Conservation (phyloP, 257 asterid species). For the Coffea canephora region DNA sequence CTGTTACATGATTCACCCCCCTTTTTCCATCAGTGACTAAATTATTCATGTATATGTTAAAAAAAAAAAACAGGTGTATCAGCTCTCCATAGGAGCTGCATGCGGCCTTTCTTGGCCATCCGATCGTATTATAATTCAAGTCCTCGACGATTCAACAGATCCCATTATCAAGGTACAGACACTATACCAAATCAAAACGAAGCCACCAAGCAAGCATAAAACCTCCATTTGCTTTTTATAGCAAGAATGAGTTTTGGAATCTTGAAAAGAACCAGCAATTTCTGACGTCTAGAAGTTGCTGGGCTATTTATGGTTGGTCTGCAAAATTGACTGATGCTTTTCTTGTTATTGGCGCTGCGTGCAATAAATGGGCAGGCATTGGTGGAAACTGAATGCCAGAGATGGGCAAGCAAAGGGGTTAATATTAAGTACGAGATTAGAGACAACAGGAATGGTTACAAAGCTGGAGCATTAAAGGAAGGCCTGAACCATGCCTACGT, state of each 20-base stretch:
- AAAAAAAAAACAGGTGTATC: constrained; percentile 52
- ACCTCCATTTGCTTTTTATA: not conserved
- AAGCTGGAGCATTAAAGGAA: constrained; percentile 89
- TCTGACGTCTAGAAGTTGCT: not conserved
- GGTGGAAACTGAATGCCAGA: constrained; percentile 88
- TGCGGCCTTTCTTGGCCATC: constrained; percentile 97
- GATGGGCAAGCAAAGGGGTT: constrained; percentile 92
- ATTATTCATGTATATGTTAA: not conserved
- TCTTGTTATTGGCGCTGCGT: constrained; percentile 1
- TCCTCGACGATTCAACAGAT: constrained; percentile 94
- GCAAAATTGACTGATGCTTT: not conserved
- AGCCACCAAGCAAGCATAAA: too few relatives aligned
- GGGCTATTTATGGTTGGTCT: not conserved
- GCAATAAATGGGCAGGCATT: constrained; percentile 45
- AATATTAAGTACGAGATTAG: constrained; percentile 88
- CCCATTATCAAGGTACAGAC: constrained; percentile 51
- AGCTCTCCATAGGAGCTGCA: constrained; percentile 94
- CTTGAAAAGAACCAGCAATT: not conserved
- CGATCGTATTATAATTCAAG: constrained; percentile 77
- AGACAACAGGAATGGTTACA: constrained; percentile 85
- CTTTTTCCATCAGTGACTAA: not conserved
- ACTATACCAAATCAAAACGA: not conserved
- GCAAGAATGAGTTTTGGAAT: not conserved
- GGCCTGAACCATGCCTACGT: constrained; percentile 73
- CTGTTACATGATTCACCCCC: not conserved